Base-by-base conservation (phyloP, 371 early-diverging fungal genomes). In the Mortierella sp. region DNA sequence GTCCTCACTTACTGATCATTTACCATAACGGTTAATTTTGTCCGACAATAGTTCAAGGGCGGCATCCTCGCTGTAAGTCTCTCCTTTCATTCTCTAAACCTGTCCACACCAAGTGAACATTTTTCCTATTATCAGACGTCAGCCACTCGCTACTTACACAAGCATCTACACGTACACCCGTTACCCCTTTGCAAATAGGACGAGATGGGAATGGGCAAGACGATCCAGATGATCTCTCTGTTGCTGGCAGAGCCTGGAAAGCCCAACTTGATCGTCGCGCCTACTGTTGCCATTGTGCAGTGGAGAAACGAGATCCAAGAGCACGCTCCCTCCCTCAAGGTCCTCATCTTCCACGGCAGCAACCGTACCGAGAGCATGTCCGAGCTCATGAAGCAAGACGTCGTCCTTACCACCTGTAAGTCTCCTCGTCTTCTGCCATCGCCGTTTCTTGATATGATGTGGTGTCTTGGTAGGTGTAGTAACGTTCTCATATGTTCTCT, bases 161-260 rank as follows among this genome's bases (percentile, higher is more conserved):
- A 2, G 46, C 4, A 14, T 14, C 12, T 46, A 38, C 44, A 44
- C 75, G 38, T 7, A 43, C 55, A 4, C 55, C 43, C 55, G 6
- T 68, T 8, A 3, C 29, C 5, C 16, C 75, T 82, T 21, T 32
- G 63, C 21, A 18, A 84, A 54, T 91, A 93, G 85, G 97, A 97
- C 90, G 98, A 98, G 81, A 99, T 99, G 98, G 98, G 99, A 7
- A 97, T 99, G 97, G 99, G 99, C 21, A 99, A 99, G 88, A 99
- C 99, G 0, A 96, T 99, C 70, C 99, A 99, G 87, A 96, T 97
- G 43, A 98, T 99, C 55, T 91, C 97, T 0, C 90, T 99, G 56
- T 83, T 99, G 3, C 88, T 97, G 16, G 86, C 90, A 24, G 93
- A 93, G 51, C 90, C 88, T 5, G 88, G 91, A 32, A 91, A 91